Percentiles rank a stretch among this genome's conserved stretches.
These are phyloP conservation scores for Tricholoma bakamatsutake DNA, from an alignment of 768 basidiomycete genomes.

Conservation along the genomic window DNA sequence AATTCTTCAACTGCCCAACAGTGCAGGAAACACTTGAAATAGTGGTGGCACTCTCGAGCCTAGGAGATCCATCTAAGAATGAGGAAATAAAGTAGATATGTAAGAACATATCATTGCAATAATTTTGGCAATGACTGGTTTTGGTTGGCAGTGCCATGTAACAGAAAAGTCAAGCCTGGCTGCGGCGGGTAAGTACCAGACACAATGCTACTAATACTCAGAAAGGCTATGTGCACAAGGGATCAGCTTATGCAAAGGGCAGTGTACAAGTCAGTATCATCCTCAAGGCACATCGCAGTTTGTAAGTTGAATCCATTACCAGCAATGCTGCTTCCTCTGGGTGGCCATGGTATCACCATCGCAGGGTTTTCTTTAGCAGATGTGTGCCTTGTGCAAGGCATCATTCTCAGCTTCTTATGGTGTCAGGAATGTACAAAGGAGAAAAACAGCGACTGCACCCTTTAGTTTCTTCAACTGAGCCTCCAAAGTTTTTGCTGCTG, in stretches of 20 bases:
- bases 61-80: neutral
- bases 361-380: neutral
- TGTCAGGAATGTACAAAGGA: neutral
- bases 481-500: neutral
- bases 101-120: slow-evolving; percentile 1
- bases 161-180: neutral
- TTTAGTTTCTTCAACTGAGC: slow-evolving; percentile 1
- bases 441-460: neutral
- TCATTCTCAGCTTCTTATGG: neutral
- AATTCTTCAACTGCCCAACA: neutral
- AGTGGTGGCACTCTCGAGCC: neutral
- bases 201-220: neutral
- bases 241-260: neutral
- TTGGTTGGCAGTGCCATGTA: neutral
- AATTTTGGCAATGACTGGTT: neutral
- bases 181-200: neutral
- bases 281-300: neutral
- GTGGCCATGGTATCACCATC: neutral
- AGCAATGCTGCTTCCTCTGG: neutral
- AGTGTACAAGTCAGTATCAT: neutral
- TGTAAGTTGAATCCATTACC: neutral
- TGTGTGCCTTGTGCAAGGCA: neutral
- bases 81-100: neutral
- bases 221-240: neutral
- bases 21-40: neutral